phyloP scores from a whole-genome alignment of 108 stramenopile species.

The Poteriospumella lacustris region DNA sequence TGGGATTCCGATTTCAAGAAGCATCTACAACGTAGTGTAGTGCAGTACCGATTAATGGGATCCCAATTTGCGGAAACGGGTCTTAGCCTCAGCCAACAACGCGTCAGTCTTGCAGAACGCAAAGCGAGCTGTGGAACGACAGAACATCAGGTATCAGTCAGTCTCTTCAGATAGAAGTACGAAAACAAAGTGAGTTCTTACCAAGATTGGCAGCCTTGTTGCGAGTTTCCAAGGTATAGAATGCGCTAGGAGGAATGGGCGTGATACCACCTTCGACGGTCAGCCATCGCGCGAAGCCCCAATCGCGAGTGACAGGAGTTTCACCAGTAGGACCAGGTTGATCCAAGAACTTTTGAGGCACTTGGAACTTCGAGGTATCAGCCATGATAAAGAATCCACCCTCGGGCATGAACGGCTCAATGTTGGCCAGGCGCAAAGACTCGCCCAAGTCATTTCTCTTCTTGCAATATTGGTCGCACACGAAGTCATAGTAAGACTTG shows the following conservation, averaged over 20 bases:
- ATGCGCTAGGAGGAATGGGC: constrained; percentile 89
- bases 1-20: too few relatives aligned
- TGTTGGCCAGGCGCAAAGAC: constrained; percentile 63
- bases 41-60: too few relatives aligned
- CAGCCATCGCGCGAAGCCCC: constrained; percentile 69
- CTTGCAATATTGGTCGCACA: constrained; percentile 64
- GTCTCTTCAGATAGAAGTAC: background rate
- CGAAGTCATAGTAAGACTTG: constrained; percentile 61
- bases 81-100: constrained; percentile 68
- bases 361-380: constrained; percentile 52
- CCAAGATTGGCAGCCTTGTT: constrained; percentile 66
- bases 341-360: constrained; percentile 54
- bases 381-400: constrained; percentile 95
- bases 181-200: background rate
- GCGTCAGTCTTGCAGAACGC: constrained; percentile 95
- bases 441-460: constrained; percentile 72
- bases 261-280: constrained; percentile 77
- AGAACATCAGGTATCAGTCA: background rate
- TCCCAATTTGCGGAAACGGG: background rate
- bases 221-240: constrained; percentile 63
- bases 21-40: too few relatives aligned
- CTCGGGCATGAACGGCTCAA: constrained; percentile 64
- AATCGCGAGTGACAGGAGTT: constrained; percentile 3
- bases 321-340: constrained; percentile 25
- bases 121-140: constrained; percentile 65